These are phyloP conservation scores for Iris macrosiphon DNA, from an alignment of 106 monocot species.

Conservation along the genomic window DNA sequence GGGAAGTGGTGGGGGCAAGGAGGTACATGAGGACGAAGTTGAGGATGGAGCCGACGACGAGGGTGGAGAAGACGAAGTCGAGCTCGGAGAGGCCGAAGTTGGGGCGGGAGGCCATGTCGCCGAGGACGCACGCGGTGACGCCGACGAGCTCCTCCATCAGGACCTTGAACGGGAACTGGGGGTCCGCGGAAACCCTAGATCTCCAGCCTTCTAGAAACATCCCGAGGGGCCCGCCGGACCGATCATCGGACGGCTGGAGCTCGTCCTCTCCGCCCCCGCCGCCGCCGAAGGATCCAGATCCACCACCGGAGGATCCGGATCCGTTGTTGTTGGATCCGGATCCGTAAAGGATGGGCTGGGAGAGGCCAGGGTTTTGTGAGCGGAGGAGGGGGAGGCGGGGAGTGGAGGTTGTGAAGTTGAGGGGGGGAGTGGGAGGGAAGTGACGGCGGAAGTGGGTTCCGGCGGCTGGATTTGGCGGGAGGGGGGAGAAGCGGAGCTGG, in stretches of 20 bases:
- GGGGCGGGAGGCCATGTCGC: slow-evolving; percentile 74
- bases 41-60: slow-evolving; percentile 70
- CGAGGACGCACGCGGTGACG: slow-evolving; percentile 47
- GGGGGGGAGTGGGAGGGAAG: not conserved
- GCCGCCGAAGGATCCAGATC: not conserved
- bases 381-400: not conserved
- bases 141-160: slow-evolving; percentile 75
- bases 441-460: not conserved
- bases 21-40: slow-evolving; percentile 78
- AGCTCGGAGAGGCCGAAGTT: slow-evolving; percentile 77
- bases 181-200: slow-evolving; percentile 43
- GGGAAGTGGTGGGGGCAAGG: slow-evolving; percentile 47
- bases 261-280: slow-evolving; percentile 2
- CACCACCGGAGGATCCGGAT: slow-evolving; percentile 1
- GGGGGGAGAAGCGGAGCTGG: slow-evolving; percentile 23
- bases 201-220: slow-evolving; percentile 57
- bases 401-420: not conserved
- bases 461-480: not conserved
- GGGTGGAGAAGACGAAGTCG: slow-evolving; percentile 73
- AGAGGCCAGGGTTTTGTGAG: not conserved
- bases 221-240: slow-evolving; percentile 18
- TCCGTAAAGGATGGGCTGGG: not conserved
- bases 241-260: not conserved
- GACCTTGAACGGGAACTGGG: slow-evolving; percentile 74
- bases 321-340: slow-evolving; percentile 4